Percentiles rank a stretch among this genome's conserved stretches.
Evolutionary conservation across 1,139 yeast genomes (phyloP).

Genomic region (Zygoascus meyerae): DNA sequence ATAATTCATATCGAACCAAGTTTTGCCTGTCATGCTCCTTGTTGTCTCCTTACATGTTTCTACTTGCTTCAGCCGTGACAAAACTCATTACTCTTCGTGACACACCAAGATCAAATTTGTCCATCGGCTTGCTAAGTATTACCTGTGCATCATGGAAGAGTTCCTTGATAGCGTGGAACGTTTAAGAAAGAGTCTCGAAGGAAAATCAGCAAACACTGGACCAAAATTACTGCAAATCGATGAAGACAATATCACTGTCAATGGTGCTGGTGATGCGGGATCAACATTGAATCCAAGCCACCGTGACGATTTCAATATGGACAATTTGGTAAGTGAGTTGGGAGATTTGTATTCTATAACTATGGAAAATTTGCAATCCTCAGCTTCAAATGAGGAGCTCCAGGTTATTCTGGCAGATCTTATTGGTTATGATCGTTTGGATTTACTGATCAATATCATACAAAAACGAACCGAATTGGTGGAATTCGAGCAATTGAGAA

Average conservation of each 20-base stretch:
- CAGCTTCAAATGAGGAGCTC: conserved; percentile 46
- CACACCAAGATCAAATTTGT: too few relatives aligned
- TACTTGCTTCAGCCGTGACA: too few relatives aligned
- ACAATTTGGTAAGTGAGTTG: conserved; percentile 15
- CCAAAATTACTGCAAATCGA: conserved; percentile 15
- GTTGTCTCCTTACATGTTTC: too few relatives aligned
- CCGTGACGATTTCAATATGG: neutral
- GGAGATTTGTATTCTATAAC: conserved; percentile 24
- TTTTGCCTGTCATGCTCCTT: too few relatives aligned
- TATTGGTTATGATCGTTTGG: conserved; percentile 81
- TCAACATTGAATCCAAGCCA: neutral
- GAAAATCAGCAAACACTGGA: conserved; percentile 3
- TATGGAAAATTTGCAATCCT: conserved; percentile 27
- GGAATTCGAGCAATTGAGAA: conserved; percentile 9
- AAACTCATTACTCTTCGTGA: too few relatives aligned
- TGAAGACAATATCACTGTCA: conserved; percentile 17
- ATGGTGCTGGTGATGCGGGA: conserved; percentile 6
- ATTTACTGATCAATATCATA: conserved; percentile 61
- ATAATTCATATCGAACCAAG: neutral
- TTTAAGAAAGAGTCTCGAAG: conserved; percentile 14
- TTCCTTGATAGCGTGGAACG: conserved; percentile 17
- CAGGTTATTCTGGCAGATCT: conserved; percentile 69
- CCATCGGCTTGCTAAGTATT: too few relatives aligned
- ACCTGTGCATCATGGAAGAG: conserved; percentile 9
- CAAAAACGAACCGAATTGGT: conserved; percentile 39